These are phyloP conservation scores for Trichomonascus vanleenenianus DNA, from an alignment of 805 yeast species.

Conservation along the genomic window DNA sequence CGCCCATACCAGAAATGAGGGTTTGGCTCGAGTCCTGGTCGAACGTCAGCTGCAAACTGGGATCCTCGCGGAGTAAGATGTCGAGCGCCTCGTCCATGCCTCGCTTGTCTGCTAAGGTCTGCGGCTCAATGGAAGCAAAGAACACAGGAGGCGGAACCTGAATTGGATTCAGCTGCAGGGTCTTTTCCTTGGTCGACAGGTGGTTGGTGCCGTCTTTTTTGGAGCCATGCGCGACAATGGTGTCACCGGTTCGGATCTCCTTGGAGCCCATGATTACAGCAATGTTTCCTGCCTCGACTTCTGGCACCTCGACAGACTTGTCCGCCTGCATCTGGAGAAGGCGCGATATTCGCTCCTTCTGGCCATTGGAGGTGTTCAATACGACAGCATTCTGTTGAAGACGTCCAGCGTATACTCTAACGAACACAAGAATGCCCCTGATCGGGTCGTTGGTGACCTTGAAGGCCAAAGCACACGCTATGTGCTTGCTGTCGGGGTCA, in stretches of 20 bases:
- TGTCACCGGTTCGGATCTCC: conserved; percentile 83
- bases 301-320: conserved; percentile 60
- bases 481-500: conserved; percentile 33
- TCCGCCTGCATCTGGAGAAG: conserved; percentile 85
- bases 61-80: conserved; percentile 76
- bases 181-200: conserved; percentile 38
- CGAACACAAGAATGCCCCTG: conserved; percentile 75
- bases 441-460: conserved; percentile 78
- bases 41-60: conserved; percentile 61
- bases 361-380: conserved; percentile 61
- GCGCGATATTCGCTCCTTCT: conserved; percentile 56
- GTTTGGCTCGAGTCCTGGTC: conserved; percentile 87
- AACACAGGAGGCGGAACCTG: conserved; percentile 88
- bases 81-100: conserved; percentile 63
- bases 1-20: conserved; percentile 93
- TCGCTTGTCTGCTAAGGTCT: conserved; percentile 70
- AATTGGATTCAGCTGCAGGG: conserved; percentile 61
- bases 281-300: conserved; percentile 69
- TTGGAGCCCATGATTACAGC: conserved; percentile 79
- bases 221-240: conserved; percentile 56
- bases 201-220: conserved; percentile 43
- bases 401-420: conserved; percentile 81
- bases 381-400: conserved; percentile 55
- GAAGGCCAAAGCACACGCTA: conserved; percentile 79
- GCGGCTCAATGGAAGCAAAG: conserved; percentile 76